Conservation (phyloP, 2,329 filamentous ascomycete species). For the Mycogone perniciosa region DNA sequence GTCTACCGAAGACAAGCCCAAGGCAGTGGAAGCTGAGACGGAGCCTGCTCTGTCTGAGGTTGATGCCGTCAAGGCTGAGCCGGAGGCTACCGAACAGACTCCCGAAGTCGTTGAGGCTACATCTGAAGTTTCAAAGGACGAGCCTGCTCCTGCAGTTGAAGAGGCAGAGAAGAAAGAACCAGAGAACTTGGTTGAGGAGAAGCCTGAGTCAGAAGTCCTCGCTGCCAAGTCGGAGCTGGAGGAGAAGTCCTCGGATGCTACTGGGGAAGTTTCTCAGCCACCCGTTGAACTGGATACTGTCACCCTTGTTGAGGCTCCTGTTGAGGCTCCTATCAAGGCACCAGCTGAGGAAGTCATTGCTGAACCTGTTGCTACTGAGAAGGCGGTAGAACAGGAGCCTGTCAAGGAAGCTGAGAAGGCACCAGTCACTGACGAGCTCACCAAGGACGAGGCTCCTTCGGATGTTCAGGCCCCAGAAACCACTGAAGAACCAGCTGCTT, state of each 20-base stretch:
- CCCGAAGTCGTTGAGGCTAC: conserved; percentile 10
- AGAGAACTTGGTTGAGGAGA: not conserved
- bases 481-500: too few species aligned
- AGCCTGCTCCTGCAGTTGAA: conserved; percentile 10
- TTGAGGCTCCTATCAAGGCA: conserved; percentile 8
- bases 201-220: not conserved
- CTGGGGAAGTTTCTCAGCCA: not conserved
- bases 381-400: not conserved
- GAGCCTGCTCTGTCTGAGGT: conserved; percentile 12
- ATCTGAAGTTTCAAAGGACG: conserved; percentile 5
- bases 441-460: too few species aligned
- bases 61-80: not conserved
- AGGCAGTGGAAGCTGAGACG: not conserved
- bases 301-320: not conserved
- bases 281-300: not conserved
- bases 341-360: not conserved
- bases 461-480: too few species aligned
- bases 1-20: not conserved
- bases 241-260: not conserved
- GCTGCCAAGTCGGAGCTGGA: not conserved
- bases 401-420: too few species aligned
- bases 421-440: too few species aligned
- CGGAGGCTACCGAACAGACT: conserved; percentile 3
- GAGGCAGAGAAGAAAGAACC: not conserved
- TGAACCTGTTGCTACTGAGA: not conserved